Evolutionary conservation across 1,284 basidiomycete species (phyloP), one percentile per base, ranked within the genome.

Genomic region (Malassezia globosa): DNA sequence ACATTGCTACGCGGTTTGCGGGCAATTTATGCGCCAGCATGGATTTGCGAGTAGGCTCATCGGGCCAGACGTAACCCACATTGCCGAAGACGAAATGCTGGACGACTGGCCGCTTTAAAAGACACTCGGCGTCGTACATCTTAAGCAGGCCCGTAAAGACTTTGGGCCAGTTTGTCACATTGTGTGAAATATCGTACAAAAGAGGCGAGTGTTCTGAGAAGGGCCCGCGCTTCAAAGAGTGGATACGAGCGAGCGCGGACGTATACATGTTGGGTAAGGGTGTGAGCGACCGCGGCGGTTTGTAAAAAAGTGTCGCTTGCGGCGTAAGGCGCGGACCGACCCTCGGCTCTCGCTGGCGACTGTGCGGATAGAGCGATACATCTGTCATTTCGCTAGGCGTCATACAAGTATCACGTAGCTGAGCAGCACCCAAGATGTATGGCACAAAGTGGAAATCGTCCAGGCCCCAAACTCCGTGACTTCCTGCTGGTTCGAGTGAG

Each of bases 121-220:
- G 75, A n/a, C 95, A 89, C 72, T 97, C 92, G 13, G 82, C 88
- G 78, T 85, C 80, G 73, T 90, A 97, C 90, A 97, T 96, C 75
- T 94, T 95, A 63, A 87, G 79, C 57, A 96, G 72, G 2, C 94
- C 94, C 5, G 77, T 79, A 67, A 90, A 84, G 16, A 92, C 85
- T 72, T 96, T 96, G 27, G 76, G 73, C 86, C 88, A 99, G 52
- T 79, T 81, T 7, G 83, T 81, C 14, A 96, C 88, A 7, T 82
- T 83, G 1, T 79, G 78, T 1, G 87, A 83, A 44, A 97, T 86
- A 45, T 84, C 82, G 72, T 88, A 77, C 16, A 97, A 76, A 58
- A 95, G 82, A 0, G 92, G 89, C 6, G 58, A 64, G 46, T 69
- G 68, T 54, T 64, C 65, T 19, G 48, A 45, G 26, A 67, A 67